These are phyloP conservation scores for Lachancea lanzarotensis DNA, from an alignment of 805 yeast species.

Conservation along the genomic window DNA sequence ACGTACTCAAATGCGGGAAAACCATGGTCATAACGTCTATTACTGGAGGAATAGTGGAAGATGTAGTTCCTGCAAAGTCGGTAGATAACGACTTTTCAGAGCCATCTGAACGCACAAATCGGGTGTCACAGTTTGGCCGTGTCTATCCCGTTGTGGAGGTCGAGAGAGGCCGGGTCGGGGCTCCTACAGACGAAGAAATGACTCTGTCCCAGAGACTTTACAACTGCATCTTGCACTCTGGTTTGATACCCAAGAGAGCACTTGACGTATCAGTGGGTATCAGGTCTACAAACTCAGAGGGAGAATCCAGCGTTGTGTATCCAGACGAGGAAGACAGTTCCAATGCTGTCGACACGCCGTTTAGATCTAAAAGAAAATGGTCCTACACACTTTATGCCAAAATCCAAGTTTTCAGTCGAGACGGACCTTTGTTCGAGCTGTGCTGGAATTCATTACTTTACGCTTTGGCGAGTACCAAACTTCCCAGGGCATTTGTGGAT, in stretches of 20 bases:
- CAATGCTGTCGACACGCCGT: constrained; percentile 19
- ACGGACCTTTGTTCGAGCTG: constrained; percentile 76
- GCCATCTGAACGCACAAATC: constrained; percentile 19
- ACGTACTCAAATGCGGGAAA: constrained; percentile 62
- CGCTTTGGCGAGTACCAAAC: constrained; percentile 51
- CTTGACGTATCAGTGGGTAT: constrained; percentile 40
- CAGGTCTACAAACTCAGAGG: constrained; percentile 45
- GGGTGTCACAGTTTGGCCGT: constrained; percentile 32
- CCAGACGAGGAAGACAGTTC: constrained; percentile 36
- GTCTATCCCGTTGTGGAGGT: constrained; percentile 73
- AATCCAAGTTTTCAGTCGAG: constrained; percentile 68
- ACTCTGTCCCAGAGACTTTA: constrained; percentile 58
- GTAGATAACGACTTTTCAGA: neutral
- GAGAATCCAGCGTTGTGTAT: constrained; percentile 41
- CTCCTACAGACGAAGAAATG: constrained; percentile 85
- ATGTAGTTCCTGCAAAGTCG: constrained; percentile 36
- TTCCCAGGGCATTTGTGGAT: constrained; percentile 66
- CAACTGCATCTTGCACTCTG: constrained; percentile 53
- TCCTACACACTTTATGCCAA: constrained; percentile 62
- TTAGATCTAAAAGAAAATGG: constrained; percentile 41
- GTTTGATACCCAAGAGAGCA: constrained; percentile 44
- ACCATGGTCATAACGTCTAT: constrained; percentile 68
- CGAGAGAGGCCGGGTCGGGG: constrained; percentile 66
- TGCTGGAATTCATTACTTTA: constrained; percentile 62
- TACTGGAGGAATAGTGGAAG: constrained; percentile 60